Percentiles rank a stretch among this genome's conserved stretches.
phyloP scores from a whole-genome alignment of 805 yeast species.

The Starmerella powellii region DNA sequence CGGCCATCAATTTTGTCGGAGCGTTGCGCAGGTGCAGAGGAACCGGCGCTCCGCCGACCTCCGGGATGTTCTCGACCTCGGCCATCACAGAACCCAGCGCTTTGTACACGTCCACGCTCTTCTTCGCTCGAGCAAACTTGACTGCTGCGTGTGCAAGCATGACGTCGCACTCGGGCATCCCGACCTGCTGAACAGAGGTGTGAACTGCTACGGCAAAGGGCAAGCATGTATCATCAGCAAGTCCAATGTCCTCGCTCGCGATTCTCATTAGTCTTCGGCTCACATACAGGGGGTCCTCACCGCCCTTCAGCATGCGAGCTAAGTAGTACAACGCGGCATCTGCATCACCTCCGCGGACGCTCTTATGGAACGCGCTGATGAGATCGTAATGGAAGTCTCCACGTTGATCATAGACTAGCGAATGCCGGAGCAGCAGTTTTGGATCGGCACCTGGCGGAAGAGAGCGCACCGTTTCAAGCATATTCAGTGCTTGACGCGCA shows the following conservation, averaged over 20 bases:
- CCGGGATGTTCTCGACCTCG: slow-evolving; percentile 46
- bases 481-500: slow-evolving; percentile 69
- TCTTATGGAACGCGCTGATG: slow-evolving; percentile 89
- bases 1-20: slow-evolving; percentile 83
- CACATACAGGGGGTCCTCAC: slow-evolving; percentile 84
- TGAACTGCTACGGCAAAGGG: slow-evolving; percentile 81
- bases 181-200: slow-evolving; percentile 78
- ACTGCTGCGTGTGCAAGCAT: slow-evolving; percentile 86
- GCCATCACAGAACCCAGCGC: slow-evolving; percentile 61
- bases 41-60: slow-evolving; percentile 47
- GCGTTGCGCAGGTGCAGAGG: slow-evolving; percentile 77
- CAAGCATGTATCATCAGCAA: slow-evolving; percentile 66
- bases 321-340: slow-evolving; percentile 84
- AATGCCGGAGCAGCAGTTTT: slow-evolving; percentile 34
- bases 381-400: slow-evolving; percentile 94
- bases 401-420: slow-evolving; percentile 62
- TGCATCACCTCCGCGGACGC: slow-evolving; percentile 77
- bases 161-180: slow-evolving; percentile 88
- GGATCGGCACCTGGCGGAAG: slow-evolving; percentile 26
- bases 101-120: slow-evolving; percentile 74
- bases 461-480: slow-evolving; percentile 46
- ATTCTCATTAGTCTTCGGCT: slow-evolving; percentile 87
- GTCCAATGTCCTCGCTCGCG: slow-evolving; percentile 90
- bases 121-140: slow-evolving; percentile 73
- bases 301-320: slow-evolving; percentile 80